Base-by-base conservation (phyloP, 306 rosid species). In the Geum urbanum region DNA sequence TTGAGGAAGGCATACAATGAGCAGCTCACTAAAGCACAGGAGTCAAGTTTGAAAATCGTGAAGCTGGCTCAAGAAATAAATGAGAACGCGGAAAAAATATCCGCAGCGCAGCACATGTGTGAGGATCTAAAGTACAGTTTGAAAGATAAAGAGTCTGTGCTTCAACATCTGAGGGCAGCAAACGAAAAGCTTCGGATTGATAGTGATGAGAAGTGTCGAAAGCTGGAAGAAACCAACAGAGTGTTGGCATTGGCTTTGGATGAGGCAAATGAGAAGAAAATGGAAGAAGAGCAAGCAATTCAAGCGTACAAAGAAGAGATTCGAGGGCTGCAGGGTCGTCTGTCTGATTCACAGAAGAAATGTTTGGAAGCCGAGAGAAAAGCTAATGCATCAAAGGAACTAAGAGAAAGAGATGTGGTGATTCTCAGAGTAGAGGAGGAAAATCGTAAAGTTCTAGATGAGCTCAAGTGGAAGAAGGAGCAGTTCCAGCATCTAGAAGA, bases 401-500 rank as follows among this genome's bases (percentile, higher is more conserved):
- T 63, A 35, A 77, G 83, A 60, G 90, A 85, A 52, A 79, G 85
- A 77, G 83, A 90, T 43, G 82, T 77, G 65, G 24, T 74, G 76
- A 35, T 86, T 0, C 60, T 72, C 54, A 76, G 75, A 65, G 52
- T 86, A 24, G 89, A 84, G 70, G 87, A 90, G 70, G 85, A 85
- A 75, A 76, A 39, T 48, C 75, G 78, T 68, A 83, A 85, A 74
- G 48, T 85, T 67, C 81, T 77, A 85, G 96, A 92, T 59, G 84
- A 85, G 75, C 67, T 92, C 37, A 88, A 90, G 76, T 90, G 94
- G 98, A 90, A 88, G 79, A 86, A 71, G 74, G 96, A 92, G 78
- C 97, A 92, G 58, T 85, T 92, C 76, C 76, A 60, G 20, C 92
- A 92, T 77, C 77, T 86, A 6, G 87, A 88, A 77, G 94, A 90